Base-by-base conservation (phyloP, 257 asterid species). In the Solanum paucissectum region DNA sequence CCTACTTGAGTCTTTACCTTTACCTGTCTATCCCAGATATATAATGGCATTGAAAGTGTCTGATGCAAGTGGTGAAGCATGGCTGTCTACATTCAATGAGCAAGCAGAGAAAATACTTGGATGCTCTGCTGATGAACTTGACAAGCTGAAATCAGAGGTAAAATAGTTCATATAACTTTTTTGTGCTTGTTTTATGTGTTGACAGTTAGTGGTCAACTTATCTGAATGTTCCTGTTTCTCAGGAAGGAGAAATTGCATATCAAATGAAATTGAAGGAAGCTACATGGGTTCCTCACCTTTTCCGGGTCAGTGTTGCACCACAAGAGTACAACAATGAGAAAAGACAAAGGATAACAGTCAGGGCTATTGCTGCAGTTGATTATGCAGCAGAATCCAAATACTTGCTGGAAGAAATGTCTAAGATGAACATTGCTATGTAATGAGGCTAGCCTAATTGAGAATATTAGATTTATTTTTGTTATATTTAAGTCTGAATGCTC, bases 61-160 rank as follows among this genome's bases (percentile, higher is more conserved):
- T 49, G 99, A 97, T 92, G 94, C 95, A 69, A 97, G 96, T 85
- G 99, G 96, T 66, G 99, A 97, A 90, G 98, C 94, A 10, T 97
- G 89, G 92, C 88, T 96, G 64, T 93, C 98, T 13, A 91, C 90
- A 4, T 97, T 95, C 94, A 95, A 94, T 33, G 96, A 94, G 0
- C 96, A 94, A 87, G 99, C 98, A 25, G 98, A 95, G 92, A 91
- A 87, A 84, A 92, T 97, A 34, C 86, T 97, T 7, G 98, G 99
- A 14, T 94, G 93, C 88, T 9, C 97, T 14, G 99, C 99, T 8
- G 98, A 95, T 89, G 98, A 96, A 83, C 98, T 97, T 83, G 93
- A 95, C 55, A 95, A 91, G 84, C 49, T 97, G 21, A 97, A 90
- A 90, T 86, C 93, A 83, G 93, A 93, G 95, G 99, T 94, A 46